Evolutionary conservation across 2,329 filamentous ascomycete species (phyloP), one percentile per base, ranked within the genome.

Genomic region (Colletotrichum sp.): DNA sequence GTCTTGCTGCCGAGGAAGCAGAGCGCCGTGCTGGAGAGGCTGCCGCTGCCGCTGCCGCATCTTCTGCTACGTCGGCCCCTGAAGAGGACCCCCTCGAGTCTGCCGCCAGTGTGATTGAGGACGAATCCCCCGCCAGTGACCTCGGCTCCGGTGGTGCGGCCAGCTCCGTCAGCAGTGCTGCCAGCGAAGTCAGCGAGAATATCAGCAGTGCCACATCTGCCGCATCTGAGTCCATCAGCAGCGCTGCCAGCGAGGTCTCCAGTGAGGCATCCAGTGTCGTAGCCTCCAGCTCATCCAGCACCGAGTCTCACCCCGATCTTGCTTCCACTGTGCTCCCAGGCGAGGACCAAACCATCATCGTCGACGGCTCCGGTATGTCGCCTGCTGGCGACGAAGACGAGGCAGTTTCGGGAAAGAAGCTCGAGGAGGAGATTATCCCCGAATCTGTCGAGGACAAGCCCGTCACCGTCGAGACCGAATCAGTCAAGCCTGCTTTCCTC

Each of bases 1-100:
- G 92, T 66, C 85, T 89, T 12, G 90, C 91, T 24, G 91, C 88
- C 8, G 88, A 89, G 58, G 86, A 82, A 4, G 85, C 83, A 5
- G 81, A 83, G 7, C 80, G 84, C 78, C 81, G 80, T 21, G 77
- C 81, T 9, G 18, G 36, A 5, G 83, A 85, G n/a, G 83, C 80
- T 1, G 77, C 82, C 4, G 79, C 80, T 1, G 77, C 82, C 4
- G 79, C 70, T 12, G 77, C 79, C 16, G 81, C 78, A 2, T 71
- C 78, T 1, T 71, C 70, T 24, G 66, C 69, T 8, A 28, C 26
- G 7, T 75, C 74, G 8, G 48, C 64, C 8, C 77, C 75, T 8
- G 73, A 79, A n/a, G 74, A 76, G 16, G 78, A 76, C 68, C 70
- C 76, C 15, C 76, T 78, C 16, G 76, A 77, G 36, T 76, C 76